These are phyloP conservation scores for Eleusine indica DNA, from an alignment of 176 grass and related monocot genomes.

Conservation along the genomic window DNA sequence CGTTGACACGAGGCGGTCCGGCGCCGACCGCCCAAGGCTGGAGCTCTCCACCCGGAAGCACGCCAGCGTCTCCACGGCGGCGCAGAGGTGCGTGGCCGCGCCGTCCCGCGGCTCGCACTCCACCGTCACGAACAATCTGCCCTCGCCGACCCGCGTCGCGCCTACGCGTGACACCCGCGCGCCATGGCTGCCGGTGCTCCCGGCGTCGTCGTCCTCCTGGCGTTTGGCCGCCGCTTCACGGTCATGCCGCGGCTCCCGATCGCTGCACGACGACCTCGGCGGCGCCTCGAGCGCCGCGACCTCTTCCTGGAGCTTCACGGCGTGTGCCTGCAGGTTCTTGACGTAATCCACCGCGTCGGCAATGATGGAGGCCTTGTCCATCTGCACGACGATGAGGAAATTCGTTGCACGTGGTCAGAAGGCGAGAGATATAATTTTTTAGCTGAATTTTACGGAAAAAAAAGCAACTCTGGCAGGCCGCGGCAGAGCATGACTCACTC, in stretches of 20 bases:
- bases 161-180: conserved; percentile 49
- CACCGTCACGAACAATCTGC: conserved; percentile 65
- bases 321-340: conserved; percentile 62
- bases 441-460: too few relatives aligned
- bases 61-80: conserved; percentile 64
- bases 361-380: conserved; percentile 97
- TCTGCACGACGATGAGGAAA: conserved; percentile 39
- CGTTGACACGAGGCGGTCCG: conserved; percentile 51
- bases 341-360: conserved; percentile 81
- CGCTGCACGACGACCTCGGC: not conserved
- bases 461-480: too few relatives aligned
- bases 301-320: conserved; percentile 61
- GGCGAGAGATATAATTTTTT: too few relatives aligned
- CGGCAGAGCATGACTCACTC: not conserved
- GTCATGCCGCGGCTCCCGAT: not conserved
- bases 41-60: conserved; percentile 72
- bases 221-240: not conserved
- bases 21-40: conserved; percentile 46
- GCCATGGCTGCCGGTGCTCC: not conserved
- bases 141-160: conserved; percentile 52
- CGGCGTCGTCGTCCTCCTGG: not conserved
- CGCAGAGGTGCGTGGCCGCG: conserved; percentile 52
- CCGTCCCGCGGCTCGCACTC: conserved; percentile 59
- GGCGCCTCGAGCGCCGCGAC: conserved; percentile 63
- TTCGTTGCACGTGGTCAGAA: not conserved